Percentiles rank a stretch among this genome's conserved stretches.
Evolutionary conservation across 2,329 filamentous ascomycete genomes (phyloP).

Genomic region (Alternaria conjuncta): DNA sequence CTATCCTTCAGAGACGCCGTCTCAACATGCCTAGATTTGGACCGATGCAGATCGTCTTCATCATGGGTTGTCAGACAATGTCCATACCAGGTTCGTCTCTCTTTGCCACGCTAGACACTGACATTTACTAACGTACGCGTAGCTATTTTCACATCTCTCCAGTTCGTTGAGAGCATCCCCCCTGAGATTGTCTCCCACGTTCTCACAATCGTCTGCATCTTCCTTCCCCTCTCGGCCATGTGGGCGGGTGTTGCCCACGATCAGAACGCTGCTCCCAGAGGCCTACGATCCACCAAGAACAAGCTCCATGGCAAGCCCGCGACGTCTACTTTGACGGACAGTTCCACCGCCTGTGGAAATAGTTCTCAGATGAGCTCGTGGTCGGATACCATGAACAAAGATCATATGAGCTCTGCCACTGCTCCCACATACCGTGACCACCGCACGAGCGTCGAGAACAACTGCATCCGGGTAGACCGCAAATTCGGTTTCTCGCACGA

Average conservation of each 20-base stretch:
- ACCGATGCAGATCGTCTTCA: conserved; percentile 70
- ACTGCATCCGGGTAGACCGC: conserved; percentile 28
- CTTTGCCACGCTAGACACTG: background rate
- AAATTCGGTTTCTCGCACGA: conserved; percentile 31
- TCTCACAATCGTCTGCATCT: conserved; percentile 65
- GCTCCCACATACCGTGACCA: conserved; percentile 3
- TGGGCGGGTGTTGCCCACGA: conserved; percentile 61
- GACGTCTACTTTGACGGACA: conserved; percentile 8
- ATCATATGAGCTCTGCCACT: conserved; percentile 16
- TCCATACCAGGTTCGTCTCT: conserved; percentile 62
- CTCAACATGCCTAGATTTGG: conserved; percentile 67
- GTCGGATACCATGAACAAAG: conserved; percentile 24
- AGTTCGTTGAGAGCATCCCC: conserved; percentile 57
- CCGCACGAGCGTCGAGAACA: conserved; percentile 11
- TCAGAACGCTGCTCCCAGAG: conserved; percentile 20
- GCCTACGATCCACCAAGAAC: conserved; percentile 33
- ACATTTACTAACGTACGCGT: conserved; percentile 23
- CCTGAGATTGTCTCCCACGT: conserved; percentile 63
- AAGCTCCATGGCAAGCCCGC: conserved; percentile 26
- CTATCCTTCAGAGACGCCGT: conserved; percentile 61
- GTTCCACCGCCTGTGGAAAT: conserved; percentile 24
- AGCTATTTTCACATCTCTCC: conserved; percentile 67
- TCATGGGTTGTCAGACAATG: conserved; percentile 72
- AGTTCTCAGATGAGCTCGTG: conserved; percentile 24
- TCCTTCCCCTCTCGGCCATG: conserved; percentile 69